phyloP scores from a whole-genome alignment of 2,329 filamentous ascomycete species.

The Penicillium sp. region DNA sequence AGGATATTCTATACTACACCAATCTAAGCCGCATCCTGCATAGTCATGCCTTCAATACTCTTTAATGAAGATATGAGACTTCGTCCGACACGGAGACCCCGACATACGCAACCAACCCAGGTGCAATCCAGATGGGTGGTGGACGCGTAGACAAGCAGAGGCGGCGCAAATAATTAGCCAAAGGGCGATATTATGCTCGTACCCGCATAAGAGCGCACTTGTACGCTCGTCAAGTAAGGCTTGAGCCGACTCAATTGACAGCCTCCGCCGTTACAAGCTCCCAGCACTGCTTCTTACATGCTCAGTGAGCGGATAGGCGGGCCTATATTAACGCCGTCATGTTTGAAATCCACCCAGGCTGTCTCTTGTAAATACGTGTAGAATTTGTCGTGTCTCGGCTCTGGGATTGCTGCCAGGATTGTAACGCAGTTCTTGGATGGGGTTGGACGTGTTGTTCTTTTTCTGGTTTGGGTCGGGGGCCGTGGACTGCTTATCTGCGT shows the following conservation, averaged over 20 bases:
- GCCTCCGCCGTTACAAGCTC: background rate
- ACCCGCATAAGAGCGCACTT: background rate
- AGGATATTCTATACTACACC: background rate
- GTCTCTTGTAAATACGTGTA: background rate
- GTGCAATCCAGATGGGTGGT: background rate
- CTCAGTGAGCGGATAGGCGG: background rate
- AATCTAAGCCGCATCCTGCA: background rate
- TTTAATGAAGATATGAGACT: background rate
- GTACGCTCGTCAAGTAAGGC: background rate
- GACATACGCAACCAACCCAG: background rate
- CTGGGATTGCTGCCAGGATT: background rate
- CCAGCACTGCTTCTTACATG: constrained; percentile 5
- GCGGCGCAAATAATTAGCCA: background rate
- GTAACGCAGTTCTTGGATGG: background rate
- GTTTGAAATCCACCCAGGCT: constrained; percentile 2
- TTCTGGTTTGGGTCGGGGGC: background rate
- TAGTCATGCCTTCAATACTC: too few species aligned
- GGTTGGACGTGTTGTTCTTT: background rate
- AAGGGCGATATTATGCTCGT: background rate
- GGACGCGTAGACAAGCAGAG: background rate
- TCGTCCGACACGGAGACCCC: constrained; percentile 1
- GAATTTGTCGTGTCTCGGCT: background rate
- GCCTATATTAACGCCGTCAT: background rate
- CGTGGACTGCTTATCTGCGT: background rate
- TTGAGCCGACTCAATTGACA: background rate